Conservation (phyloP, 179 eudicot species). For the Beta corolliflora region DNA sequence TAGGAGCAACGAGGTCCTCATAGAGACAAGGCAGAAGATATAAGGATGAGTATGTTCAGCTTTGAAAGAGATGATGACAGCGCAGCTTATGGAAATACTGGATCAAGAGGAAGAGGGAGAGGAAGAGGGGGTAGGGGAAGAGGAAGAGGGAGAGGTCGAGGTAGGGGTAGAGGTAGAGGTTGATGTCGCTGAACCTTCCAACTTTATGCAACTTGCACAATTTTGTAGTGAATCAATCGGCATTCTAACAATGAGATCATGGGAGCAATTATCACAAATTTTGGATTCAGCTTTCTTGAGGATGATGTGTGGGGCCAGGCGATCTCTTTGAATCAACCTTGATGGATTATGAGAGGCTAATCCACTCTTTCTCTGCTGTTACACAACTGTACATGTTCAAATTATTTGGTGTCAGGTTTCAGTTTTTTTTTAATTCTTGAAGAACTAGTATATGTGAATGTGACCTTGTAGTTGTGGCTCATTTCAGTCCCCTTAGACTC, state of each 20-base stretch:
- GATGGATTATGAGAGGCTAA: not conserved
- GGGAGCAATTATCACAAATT: not conserved
- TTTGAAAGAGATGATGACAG: constrained; percentile 59
- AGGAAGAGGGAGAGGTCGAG: too few species aligned
- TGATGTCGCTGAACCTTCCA: not conserved
- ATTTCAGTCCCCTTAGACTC: too few species aligned
- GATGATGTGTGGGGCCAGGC: not conserved
- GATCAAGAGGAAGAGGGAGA: constrained; percentile 61
- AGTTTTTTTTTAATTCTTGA: not conserved
- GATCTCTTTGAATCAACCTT: not conserved
- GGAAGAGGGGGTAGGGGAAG: too few species aligned
- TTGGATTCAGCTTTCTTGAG: not conserved
- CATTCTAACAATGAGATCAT: not conserved
- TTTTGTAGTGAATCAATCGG: not conserved
- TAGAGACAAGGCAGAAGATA: constrained; percentile 49
- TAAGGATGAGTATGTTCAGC: constrained; percentile 80
- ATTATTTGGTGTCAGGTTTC: not conserved
- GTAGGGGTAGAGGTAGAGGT: constrained; percentile 44
- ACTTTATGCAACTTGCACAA: not conserved
- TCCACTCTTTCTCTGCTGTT: not conserved
- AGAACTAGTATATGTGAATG: not conserved
- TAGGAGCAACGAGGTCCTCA: constrained; percentile 56
- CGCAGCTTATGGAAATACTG: constrained; percentile 38
- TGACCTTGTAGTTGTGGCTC: too few species aligned
- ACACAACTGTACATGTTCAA: not conserved